phyloP scores from a whole-genome alignment of 768 basidiomycete genomes.

The Roridomyces roridus region DNA sequence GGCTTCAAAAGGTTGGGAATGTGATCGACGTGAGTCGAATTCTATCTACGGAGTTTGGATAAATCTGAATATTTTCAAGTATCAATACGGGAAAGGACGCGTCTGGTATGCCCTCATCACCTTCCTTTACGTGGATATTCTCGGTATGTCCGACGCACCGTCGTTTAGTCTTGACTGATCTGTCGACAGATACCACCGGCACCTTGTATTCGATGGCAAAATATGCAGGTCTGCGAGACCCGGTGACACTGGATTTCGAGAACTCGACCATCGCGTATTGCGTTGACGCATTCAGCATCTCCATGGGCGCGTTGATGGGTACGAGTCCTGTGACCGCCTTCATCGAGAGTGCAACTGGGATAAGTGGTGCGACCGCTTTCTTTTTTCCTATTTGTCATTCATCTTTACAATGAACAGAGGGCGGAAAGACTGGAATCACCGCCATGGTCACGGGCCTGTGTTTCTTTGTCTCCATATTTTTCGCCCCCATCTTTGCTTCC shows the following conservation, averaged over 20 bases:
- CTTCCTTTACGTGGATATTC: conserved; percentile 89
- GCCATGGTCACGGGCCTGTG: conserved; percentile 73
- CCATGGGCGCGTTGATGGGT: conserved; percentile 81
- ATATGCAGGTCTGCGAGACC: conserved; percentile 85
- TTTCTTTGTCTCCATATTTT: conserved; percentile 88
- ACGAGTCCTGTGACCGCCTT: conserved; percentile 84
- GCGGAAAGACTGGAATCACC: conserved; percentile 86
- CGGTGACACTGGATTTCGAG: conserved; percentile 87
- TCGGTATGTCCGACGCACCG: conserved; percentile 50
- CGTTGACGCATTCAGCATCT: conserved; percentile 81
- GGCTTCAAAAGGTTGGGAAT: conserved; percentile 65
- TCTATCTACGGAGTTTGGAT: background rate
- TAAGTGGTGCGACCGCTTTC: conserved; percentile 53
- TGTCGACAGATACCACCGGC: conserved; percentile 56
- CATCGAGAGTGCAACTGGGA: conserved; percentile 85
- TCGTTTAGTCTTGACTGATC: background rate
- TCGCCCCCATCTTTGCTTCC: conserved; percentile 87
- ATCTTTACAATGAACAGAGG: conserved; percentile 52
- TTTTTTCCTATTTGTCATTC: background rate
- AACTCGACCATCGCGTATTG: conserved; percentile 83
- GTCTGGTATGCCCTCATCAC: conserved; percentile 91
- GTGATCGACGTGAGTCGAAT: conserved; percentile 62
- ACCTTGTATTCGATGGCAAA: conserved; percentile 92
- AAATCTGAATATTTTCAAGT: conserved; percentile 39
- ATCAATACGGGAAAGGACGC: conserved; percentile 63